Evolutionary conservation across 805 yeast genomes (phyloP).

Genomic region (Wickerhamiella azyma): DNA sequence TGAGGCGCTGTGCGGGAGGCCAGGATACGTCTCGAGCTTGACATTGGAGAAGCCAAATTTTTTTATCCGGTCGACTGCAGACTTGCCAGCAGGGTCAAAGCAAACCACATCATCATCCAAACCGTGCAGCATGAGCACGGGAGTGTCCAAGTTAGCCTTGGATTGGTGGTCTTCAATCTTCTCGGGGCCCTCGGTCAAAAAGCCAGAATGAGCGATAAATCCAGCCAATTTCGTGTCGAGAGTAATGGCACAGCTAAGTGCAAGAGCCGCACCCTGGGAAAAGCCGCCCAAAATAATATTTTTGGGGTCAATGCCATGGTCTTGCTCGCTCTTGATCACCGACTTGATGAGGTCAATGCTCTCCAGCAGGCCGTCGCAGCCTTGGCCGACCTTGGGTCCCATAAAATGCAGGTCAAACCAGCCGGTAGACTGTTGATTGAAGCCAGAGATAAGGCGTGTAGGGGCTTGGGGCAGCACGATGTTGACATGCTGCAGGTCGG

Average conservation of each 20-base stretch:
- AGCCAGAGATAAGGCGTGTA: slow-evolving; percentile 46
- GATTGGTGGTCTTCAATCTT: slow-evolving; percentile 10
- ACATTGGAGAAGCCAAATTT: slow-evolving; percentile 33
- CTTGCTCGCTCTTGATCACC: slow-evolving; percentile 24
- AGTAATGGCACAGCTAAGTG: slow-evolving; percentile 30
- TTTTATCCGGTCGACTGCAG: slow-evolving; percentile 32
- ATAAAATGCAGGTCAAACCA: slow-evolving; percentile 65
- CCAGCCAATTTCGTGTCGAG: slow-evolving; percentile 54
- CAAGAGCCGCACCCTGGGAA: slow-evolving; percentile 81
- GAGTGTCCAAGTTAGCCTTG: slow-evolving; percentile 45
- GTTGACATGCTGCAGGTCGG: slow-evolving; percentile 40
- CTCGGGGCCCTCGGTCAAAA: slow-evolving; percentile 29
- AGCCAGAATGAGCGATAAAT: slow-evolving; percentile 64
- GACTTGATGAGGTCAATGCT: slow-evolving; percentile 21
- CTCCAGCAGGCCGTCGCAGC: slow-evolving; percentile 27
- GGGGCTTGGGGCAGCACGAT: slow-evolving; percentile 93
- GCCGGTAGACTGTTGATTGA: slow-evolving; percentile 55
- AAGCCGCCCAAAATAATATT: slow-evolving; percentile 88
- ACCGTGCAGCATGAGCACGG: slow-evolving; percentile 85
- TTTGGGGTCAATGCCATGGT: slow-evolving; percentile 25
- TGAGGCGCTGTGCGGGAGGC: slow-evolving; percentile 54
- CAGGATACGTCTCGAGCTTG: slow-evolving; percentile 41
- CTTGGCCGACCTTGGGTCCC: slow-evolving; percentile 20
- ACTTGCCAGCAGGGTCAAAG: slow-evolving; percentile 28
- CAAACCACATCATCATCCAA: slow-evolving; percentile 53